Evolutionary conservation across 2,329 filamentous ascomycete species (phyloP).

Genomic region (Fusarium ambrosium): DNA sequence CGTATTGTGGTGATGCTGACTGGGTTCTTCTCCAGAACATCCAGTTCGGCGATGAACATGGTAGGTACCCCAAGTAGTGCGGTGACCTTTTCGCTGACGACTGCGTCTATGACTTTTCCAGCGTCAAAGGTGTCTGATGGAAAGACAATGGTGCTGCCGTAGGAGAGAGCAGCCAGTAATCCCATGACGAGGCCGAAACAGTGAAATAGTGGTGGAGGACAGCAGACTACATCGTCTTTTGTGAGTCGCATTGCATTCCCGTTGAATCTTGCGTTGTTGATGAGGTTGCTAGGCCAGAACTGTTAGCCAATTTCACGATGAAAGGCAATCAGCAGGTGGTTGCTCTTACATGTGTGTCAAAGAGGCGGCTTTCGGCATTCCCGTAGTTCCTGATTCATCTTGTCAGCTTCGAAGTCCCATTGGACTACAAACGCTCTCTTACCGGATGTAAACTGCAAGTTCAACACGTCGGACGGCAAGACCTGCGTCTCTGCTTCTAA

Average conservation of each 20-base stretch:
- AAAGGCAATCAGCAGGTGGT: neutral
- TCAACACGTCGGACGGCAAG: conserved; percentile 17
- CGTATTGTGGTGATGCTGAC: neutral
- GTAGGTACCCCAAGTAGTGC: conserved; percentile 70
- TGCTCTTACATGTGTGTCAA: conserved; percentile 21
- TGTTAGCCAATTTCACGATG: neutral
- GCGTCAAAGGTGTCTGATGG: conserved; percentile 76
- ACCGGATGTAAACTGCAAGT: conserved; percentile 31
- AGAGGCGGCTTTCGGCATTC: conserved; percentile 31
- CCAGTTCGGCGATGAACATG: conserved; percentile 77
- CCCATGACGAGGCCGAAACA: conserved; percentile 81
- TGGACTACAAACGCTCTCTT: neutral
- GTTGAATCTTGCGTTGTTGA: conserved; percentile 68
- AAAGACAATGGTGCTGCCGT: conserved; percentile 73
- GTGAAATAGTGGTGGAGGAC: conserved; percentile 74
- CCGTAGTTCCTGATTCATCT: conserved; percentile 23
- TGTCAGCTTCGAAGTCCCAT: neutral
- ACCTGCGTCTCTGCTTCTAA: neutral
- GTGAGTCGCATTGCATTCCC: conserved; percentile 63
- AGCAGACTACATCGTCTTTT: conserved; percentile 71
- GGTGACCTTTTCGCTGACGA: conserved; percentile 65
- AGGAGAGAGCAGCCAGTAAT: conserved; percentile 77
- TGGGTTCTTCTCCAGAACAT: conserved; percentile 51
- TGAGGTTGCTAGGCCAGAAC: conserved; percentile 52
- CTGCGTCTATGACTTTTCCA: conserved; percentile 67